Percentiles rank a stretch among this genome's conserved stretches.
Conservation (phyloP, 1,284 basidiomycete genomes). For the Ceraceosorus guamensis region DNA sequence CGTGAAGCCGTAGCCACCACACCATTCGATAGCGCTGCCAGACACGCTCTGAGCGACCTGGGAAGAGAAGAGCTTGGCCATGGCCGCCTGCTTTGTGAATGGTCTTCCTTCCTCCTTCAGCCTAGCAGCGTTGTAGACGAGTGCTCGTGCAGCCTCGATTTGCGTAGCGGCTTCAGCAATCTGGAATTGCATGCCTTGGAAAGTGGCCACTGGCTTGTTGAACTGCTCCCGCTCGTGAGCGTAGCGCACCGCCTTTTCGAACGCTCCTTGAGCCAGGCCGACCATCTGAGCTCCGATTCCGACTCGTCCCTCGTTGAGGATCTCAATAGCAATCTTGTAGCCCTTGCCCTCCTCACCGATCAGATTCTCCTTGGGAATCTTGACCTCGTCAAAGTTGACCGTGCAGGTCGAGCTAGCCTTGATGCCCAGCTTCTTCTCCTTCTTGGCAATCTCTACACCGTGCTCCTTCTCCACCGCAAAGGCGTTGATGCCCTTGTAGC, state of each 20-base stretch:
- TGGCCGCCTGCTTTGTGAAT: conserved; percentile 90
- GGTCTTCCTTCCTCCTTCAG: conserved; percentile 84
- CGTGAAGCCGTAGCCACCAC: conserved; percentile 89
- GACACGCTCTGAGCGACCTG: conserved; percentile 81
- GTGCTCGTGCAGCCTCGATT: conserved; percentile 81
- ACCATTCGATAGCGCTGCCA: conserved; percentile 91
- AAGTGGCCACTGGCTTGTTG: conserved; percentile 75
- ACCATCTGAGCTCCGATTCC: conserved; percentile 80
- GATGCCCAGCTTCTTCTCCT: conserved; percentile 97
- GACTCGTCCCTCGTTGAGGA: conserved; percentile 92
- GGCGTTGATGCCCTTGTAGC: conserved; percentile 98
- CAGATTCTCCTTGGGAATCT: conserved; percentile 83
- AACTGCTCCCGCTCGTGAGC: conserved; percentile 91
- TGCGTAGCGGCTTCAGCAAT: conserved; percentile 76
- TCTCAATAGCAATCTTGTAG: conserved; percentile 93
- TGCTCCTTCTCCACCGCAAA: conserved; percentile 93
- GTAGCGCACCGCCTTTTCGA: conserved; percentile 84
- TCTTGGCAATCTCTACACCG: conserved; percentile 96
- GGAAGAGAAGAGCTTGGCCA: conserved; percentile 79
- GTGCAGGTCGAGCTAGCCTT: conserved; percentile 94
- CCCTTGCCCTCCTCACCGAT: conserved; percentile 89
- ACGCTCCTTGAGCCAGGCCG: conserved; percentile 92
- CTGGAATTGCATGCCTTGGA: conserved; percentile 91
- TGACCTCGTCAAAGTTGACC: conserved; percentile 90
- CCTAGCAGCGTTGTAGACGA: conserved; percentile 95